Conservation (phyloP, 768 basidiomycete species). For the Cystobasidium tubakii region DNA sequence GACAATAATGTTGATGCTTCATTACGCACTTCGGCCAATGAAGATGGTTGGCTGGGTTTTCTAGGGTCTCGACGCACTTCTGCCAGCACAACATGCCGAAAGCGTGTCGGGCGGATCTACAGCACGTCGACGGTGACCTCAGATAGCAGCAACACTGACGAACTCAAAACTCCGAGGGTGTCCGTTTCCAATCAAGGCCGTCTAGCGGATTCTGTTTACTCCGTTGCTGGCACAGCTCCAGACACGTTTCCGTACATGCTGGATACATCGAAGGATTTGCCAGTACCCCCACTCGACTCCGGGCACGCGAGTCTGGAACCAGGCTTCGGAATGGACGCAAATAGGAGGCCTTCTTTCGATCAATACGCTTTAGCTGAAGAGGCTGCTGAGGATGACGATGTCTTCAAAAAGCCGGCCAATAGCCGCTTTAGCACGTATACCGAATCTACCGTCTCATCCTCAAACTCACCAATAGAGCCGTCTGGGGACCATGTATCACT, state of each 20-base stretch:
- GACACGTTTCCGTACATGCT: neutral
- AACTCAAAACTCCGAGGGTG: neutral
- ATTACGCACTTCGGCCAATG: neutral
- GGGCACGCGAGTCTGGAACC: neutral
- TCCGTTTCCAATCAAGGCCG: constrained; percentile 1
- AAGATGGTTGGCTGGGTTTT: neutral
- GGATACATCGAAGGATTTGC: neutral
- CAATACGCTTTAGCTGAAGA: neutral
- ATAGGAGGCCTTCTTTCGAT: neutral
- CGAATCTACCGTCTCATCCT: neutral
- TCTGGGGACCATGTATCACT: neutral
- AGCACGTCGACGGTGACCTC: neutral
- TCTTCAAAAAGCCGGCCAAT: neutral
- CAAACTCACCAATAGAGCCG: neutral
- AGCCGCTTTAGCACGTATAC: neutral
- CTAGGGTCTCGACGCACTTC: neutral
- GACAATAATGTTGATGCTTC: neutral
- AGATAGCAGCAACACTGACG: neutral
- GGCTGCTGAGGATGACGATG: neutral
- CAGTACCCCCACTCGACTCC: neutral
- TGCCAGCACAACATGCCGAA: neutral
- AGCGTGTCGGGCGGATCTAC: neutral
- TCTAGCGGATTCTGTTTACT: neutral
- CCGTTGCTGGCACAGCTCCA: neutral
- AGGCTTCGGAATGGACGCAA: neutral